Percentiles rank a stretch among this genome's conserved stretches.
Evolutionary conservation across 164 flowering plant species (phyloP).

Genomic region (Saururus chinensis): DNA sequence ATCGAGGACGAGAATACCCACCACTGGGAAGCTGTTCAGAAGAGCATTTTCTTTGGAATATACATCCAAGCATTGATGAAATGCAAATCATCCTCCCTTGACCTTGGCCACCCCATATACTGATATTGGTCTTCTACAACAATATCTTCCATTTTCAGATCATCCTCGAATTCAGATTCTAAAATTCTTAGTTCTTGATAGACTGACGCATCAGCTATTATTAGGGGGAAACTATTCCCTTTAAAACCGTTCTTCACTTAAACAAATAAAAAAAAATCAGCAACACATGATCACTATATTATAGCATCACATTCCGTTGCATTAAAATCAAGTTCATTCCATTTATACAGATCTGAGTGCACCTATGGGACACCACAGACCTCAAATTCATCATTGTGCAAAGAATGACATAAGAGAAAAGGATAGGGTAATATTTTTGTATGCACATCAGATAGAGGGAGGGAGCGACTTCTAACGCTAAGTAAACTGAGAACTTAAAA

Average conservation of each 20-base stretch:
- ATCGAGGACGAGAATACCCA: slow-evolving; percentile 38
- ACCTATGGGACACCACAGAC: too few species aligned
- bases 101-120: slow-evolving; percentile 29
- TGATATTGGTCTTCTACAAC: slow-evolving; percentile 24
- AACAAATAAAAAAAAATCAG: neutral
- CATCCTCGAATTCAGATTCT: slow-evolving; percentile 50
- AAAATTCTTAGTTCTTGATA: slow-evolving; percentile 67
- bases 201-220: slow-evolving; percentile 62
- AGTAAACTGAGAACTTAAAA: neutral
- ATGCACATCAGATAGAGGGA: too few species aligned
- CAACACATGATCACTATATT: neutral
- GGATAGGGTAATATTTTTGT: too few species aligned
- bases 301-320: neutral
- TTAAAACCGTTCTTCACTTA: slow-evolving; percentile 86
- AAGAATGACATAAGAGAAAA: too few species aligned
- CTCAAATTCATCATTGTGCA: too few species aligned
- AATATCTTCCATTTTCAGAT: slow-evolving; percentile 16
- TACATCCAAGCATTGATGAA: slow-evolving; percentile 93
- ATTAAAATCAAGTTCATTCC: too few species aligned
- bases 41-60: slow-evolving; percentile 51
- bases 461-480: too few species aligned
- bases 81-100: slow-evolving; percentile 58
- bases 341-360: too few species aligned
- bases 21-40: slow-evolving; percentile 18
- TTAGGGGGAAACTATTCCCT: slow-evolving; percentile 76